Conservation (phyloP, 1,139 yeast species). For the Pichia sp. region DNA sequence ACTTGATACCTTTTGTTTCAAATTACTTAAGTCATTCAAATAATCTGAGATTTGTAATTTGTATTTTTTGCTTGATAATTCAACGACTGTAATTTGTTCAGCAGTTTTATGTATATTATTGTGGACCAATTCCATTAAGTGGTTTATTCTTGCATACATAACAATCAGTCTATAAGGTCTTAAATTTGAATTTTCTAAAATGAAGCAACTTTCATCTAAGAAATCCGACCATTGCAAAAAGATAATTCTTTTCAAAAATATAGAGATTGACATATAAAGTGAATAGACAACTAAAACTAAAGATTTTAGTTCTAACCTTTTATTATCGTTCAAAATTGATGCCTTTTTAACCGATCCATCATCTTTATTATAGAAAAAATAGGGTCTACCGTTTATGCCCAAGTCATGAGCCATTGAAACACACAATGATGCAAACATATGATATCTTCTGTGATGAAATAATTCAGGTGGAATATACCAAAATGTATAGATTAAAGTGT, state of each 20-base stretch:
- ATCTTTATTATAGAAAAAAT: conserved; percentile 34
- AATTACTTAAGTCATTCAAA: conserved; percentile 35
- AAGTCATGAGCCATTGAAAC: conserved; percentile 70
- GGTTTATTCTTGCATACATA: conserved; percentile 52
- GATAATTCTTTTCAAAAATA: conserved; percentile 47
- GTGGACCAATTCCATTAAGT: conserved; percentile 58
- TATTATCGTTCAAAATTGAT: conserved; percentile 25
- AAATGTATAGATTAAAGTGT: conserved; percentile 52
- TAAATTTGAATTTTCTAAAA: conserved; percentile 37
- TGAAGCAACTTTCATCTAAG: conserved; percentile 55
- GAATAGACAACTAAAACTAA: conserved; percentile 44
- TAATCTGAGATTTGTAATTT: conserved; percentile 37
- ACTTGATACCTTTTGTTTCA: conserved; percentile 32
- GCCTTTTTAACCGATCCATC: conserved; percentile 34
- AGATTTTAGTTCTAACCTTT: conserved; percentile 36
- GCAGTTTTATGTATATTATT: conserved; percentile 37
- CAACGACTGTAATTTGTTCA: conserved; percentile 22
- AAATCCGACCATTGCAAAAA: conserved; percentile 53
- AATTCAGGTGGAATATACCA: conserved; percentile 87
- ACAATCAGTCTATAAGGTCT: conserved; percentile 40
- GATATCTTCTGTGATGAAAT: conserved; percentile 71
- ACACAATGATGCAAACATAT: conserved; percentile 58
- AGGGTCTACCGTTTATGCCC: conserved; percentile 56
- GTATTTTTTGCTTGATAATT: conserved; percentile 27
- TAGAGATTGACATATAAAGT: conserved; percentile 45